Conservation (phyloP, 768 basidiomycete genomes). For the Gautieria morchelliformis region DNA sequence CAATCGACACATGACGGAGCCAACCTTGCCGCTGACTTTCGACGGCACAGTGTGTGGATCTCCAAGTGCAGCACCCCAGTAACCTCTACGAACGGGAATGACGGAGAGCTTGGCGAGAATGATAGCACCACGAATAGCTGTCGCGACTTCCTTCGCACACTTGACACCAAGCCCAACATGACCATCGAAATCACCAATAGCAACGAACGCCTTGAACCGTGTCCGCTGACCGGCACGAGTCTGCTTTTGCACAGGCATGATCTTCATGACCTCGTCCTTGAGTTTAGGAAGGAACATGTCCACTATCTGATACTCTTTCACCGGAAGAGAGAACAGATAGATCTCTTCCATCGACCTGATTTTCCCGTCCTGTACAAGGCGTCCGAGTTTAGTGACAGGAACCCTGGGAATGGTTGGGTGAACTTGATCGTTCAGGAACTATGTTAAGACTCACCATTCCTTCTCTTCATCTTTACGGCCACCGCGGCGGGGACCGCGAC, state of each 20-base stretch:
- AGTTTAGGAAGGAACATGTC: slow-evolving; percentile 98
- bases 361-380: slow-evolving; percentile 98
- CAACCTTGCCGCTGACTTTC: slow-evolving; percentile 97
- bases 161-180: slow-evolving; percentile 99
- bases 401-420: slow-evolving; percentile 41
- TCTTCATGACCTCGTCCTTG: slow-evolving; percentile 99
- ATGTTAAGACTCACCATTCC: slow-evolving; percentile 67
- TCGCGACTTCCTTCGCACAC: slow-evolving; percentile 99
- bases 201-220: slow-evolving; percentile 99
- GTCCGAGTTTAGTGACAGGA: slow-evolving; percentile 98
- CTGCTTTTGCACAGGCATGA: slow-evolving; percentile 99
- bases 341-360: slow-evolving; percentile 99
- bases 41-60: slow-evolving; percentile 98
- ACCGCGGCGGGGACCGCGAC: slow-evolving; percentile 82
- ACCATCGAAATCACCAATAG: slow-evolving; percentile 97
- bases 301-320: slow-evolving; percentile 99
- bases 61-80: slow-evolving; percentile 99
- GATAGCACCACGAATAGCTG: slow-evolving; percentile 98
- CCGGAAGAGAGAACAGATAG: slow-evolving; percentile 99
- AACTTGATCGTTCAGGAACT: neutral
- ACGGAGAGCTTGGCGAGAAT: slow-evolving; percentile 97
- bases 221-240: slow-evolving; percentile 99
- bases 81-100: slow-evolving; percentile 96
- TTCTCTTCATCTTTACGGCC: slow-evolving; percentile 99
- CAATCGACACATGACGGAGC: slow-evolving; percentile 98